phyloP scores from a whole-genome alignment of 768 basidiomycete genomes.

The Psilocybe tampanensis region DNA sequence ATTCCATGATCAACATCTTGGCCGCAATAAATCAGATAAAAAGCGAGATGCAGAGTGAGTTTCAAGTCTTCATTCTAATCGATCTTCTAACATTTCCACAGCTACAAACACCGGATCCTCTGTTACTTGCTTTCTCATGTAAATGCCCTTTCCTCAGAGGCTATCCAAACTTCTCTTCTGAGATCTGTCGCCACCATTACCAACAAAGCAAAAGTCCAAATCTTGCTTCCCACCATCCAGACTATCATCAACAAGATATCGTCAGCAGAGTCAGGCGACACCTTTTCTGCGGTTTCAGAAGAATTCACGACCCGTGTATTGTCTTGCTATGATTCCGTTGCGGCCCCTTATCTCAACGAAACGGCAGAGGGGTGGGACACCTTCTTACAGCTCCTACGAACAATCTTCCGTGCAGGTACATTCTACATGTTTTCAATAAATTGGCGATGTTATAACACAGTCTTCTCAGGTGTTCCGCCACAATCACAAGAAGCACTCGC shows the following conservation, averaged over 20 bases:
- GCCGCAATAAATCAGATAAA: slow-evolving; percentile 48
- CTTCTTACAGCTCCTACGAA: slow-evolving; percentile 46
- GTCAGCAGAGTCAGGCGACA: slow-evolving; percentile 11
- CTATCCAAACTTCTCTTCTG: slow-evolving; percentile 58
- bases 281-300: slow-evolving; percentile 25
- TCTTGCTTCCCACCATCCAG: slow-evolving; percentile 62
- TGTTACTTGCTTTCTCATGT: slow-evolving; percentile 85
- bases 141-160: slow-evolving; percentile 51
- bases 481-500: slow-evolving; percentile 43
- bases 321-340: slow-evolving; percentile 54
- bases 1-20: slow-evolving; percentile 63
- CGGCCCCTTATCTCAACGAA: slow-evolving; percentile 47
- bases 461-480: slow-evolving; percentile 38
- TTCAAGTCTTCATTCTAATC: background rate
- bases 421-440: background rate
- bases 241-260: slow-evolving; percentile 27
- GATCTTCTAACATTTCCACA: slow-evolving; percentile 27
- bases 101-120: slow-evolving; percentile 71
- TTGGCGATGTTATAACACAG: too few relatives aligned
- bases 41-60: slow-evolving; percentile 58
- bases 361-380: slow-evolving; percentile 48
- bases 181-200: slow-evolving; percentile 45
- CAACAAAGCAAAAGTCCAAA: slow-evolving; percentile 48
- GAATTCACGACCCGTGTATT: slow-evolving; percentile 44
- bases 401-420: slow-evolving; percentile 49